Evolutionary conservation across 208 protist species (phyloP).

Genomic region (Acanthamoeba triangularis): DNA sequence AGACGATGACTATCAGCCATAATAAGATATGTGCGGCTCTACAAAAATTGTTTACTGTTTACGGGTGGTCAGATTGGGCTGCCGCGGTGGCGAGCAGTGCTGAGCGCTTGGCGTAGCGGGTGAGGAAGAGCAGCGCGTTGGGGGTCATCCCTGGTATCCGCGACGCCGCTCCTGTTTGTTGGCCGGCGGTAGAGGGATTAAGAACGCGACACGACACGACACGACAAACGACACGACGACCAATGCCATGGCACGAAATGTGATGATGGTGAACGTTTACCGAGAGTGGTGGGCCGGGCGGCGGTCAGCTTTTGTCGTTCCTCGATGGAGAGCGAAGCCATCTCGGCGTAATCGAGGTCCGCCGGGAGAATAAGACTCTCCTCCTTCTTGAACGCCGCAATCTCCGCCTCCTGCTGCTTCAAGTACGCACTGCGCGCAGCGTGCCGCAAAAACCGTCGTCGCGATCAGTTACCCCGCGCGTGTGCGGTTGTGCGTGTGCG

Average conservation of each 20-base stretch:
- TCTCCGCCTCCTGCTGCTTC: constrained; percentile 78
- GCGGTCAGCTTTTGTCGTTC: constrained; percentile 80
- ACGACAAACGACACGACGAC: background rate
- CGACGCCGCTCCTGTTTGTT: background rate
- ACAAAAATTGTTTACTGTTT: too few relatives aligned
- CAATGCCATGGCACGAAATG: background rate
- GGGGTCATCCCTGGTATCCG: background rate
- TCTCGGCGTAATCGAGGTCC: constrained; percentile 80
- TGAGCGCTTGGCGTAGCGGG: background rate
- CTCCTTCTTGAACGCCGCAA: constrained; percentile 78
- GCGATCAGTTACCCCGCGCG: too few relatives aligned
- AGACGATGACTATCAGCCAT: too few relatives aligned
- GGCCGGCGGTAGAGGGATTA: background rate
- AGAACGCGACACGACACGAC: background rate
- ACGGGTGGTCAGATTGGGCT: too few relatives aligned
- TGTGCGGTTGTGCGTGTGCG: background rate
- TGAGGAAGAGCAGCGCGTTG: background rate
- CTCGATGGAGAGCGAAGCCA: constrained; percentile 83
- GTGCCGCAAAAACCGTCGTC: background rate
- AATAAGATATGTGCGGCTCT: too few relatives aligned
- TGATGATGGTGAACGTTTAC: background rate
- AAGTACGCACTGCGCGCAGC: constrained; percentile 74
- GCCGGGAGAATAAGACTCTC: constrained; percentile 71
- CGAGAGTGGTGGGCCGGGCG: constrained; percentile 80
- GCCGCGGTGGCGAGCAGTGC: too few relatives aligned